phyloP scores from a whole-genome alignment of 2,329 filamentous ascomycete genomes.

The Beauveria caledonica region DNA sequence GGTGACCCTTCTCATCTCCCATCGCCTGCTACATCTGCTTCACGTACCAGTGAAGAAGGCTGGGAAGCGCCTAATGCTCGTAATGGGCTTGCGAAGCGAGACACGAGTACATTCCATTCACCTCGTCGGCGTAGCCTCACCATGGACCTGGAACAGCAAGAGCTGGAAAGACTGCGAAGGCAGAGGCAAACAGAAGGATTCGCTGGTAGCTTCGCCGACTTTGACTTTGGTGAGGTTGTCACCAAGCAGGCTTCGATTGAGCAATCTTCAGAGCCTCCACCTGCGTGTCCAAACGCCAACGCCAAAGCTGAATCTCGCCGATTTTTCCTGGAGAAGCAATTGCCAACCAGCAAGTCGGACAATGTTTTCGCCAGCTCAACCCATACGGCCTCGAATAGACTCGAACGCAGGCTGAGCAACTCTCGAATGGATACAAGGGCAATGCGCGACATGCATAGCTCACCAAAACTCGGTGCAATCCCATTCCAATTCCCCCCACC shows the following conservation, averaged over 20 bases:
- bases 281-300: background rate
- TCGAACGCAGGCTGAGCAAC: background rate
- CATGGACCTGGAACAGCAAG: conserved; percentile 35
- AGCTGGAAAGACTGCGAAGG: conserved; percentile 17
- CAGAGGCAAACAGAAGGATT: conserved; percentile 24
- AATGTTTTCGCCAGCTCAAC: background rate
- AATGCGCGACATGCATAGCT: background rate
- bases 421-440: background rate
- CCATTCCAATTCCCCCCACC: background rate
- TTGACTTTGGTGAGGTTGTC: conserved; percentile 29
- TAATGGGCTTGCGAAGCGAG: conserved; percentile 41
- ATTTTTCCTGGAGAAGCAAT: background rate
- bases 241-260: conserved; percentile 14
- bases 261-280: background rate
- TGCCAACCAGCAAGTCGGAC: background rate
- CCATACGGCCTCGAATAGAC: background rate
- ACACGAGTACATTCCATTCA: conserved; percentile 39
- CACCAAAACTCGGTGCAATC: background rate
- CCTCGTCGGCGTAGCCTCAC: conserved; percentile 40
- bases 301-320: background rate
- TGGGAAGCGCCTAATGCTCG: conserved; percentile 35
- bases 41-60: conserved; percentile 32
- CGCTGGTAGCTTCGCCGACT: conserved; percentile 29
- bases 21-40: conserved; percentile 33
- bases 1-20: conserved; percentile 28